These are phyloP conservation scores for Neurospora cerealis DNA, from an alignment of 495 filamentous ascomycete genomes.

Conservation along the genomic window DNA sequence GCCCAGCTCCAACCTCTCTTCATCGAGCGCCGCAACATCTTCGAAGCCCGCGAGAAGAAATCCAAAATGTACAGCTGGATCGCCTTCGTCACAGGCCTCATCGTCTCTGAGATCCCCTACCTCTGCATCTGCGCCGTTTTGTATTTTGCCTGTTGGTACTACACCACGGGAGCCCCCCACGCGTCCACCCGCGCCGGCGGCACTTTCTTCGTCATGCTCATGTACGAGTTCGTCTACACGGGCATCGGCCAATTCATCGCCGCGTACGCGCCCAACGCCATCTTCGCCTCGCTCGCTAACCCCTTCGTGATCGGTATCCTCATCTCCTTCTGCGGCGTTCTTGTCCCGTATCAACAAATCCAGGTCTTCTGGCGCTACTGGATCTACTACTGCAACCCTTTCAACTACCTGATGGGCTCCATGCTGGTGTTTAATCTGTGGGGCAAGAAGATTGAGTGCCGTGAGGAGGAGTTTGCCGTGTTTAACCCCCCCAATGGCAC, in stretches of 20 bases:
- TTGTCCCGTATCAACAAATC: conserved; percentile 42
- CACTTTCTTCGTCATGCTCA: conserved; percentile 34
- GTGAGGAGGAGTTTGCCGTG: conserved; percentile 10
- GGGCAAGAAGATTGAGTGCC: conserved; percentile 10
- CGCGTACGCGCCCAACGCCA: conserved; percentile 42
- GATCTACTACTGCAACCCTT: conserved; percentile 47
- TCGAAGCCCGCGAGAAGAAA: conserved; percentile 59
- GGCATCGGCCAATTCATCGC: conserved; percentile 37
- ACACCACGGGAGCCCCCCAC: conserved; percentile 41
- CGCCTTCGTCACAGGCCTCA: conserved; percentile 39
- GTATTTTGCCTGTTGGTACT: conserved; percentile 54
- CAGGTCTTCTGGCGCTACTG: conserved; percentile 36
- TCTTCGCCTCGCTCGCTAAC: conserved; percentile 44
- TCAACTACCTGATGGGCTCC: conserved; percentile 44
- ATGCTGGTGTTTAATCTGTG: conserved; percentile 18
- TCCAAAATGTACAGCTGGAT: conserved; percentile 70
- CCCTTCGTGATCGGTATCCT: conserved; percentile 39
- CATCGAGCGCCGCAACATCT: conserved; percentile 56
- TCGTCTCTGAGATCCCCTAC: conserved; percentile 53
- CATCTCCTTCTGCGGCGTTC: conserved; percentile 45
- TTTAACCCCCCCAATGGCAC: conserved; percentile 17
- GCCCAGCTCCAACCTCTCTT: conserved; percentile 61
- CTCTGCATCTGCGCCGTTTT: conserved; percentile 42
- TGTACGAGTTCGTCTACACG: conserved; percentile 40
- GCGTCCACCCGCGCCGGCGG: conserved; percentile 32